Percentiles rank a stretch among this genome's conserved stretches.
Conservation (phyloP, 495 filamentous ascomycete genomes). For the Penicillium angulare region DNA sequence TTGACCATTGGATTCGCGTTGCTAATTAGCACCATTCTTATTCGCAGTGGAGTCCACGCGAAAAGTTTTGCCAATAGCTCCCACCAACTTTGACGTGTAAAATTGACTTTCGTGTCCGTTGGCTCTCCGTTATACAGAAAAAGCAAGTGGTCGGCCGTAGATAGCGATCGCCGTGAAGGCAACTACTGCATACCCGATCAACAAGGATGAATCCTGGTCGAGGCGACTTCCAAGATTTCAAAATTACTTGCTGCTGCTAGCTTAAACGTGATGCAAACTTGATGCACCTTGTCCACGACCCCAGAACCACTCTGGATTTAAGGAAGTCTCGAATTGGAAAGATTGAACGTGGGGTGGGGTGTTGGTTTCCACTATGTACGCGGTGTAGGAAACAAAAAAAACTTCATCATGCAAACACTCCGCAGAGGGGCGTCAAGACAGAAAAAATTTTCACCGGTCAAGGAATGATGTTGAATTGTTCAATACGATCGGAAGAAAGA, state of each 20-base stretch:
- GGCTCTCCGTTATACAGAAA: neutral
- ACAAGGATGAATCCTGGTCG: neutral
- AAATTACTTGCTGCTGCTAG: neutral
- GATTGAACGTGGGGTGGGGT: constrained; percentile 21
- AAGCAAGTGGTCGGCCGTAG: no score
- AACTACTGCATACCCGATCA: neutral
- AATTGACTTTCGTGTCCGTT: neutral
- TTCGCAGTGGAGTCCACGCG: constrained; percentile 2
- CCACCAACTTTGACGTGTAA: constrained; percentile 16
- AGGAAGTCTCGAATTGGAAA: constrained; percentile 18
- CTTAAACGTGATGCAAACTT: constrained; percentile 12
- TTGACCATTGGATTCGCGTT: constrained; percentile 12
- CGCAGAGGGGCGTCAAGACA: constrained; percentile 24
- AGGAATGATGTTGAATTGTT: neutral
- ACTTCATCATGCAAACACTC: constrained; percentile 17
- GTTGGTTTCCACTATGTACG: constrained; percentile 15
- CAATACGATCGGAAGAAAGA: no score
- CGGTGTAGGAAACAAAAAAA: constrained; percentile 19
- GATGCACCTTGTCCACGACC: constrained; percentile 28
- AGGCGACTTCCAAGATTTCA: neutral
- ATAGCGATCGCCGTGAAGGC: no score
- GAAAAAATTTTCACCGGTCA: constrained; percentile 29
- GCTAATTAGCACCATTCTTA: constrained; percentile 18
- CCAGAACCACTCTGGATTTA: constrained; percentile 19
- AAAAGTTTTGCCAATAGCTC: constrained; percentile 12